Evolutionary conservation across 805 yeast species (phyloP).

Genomic region (Tetrapisispora fleetii): DNA sequence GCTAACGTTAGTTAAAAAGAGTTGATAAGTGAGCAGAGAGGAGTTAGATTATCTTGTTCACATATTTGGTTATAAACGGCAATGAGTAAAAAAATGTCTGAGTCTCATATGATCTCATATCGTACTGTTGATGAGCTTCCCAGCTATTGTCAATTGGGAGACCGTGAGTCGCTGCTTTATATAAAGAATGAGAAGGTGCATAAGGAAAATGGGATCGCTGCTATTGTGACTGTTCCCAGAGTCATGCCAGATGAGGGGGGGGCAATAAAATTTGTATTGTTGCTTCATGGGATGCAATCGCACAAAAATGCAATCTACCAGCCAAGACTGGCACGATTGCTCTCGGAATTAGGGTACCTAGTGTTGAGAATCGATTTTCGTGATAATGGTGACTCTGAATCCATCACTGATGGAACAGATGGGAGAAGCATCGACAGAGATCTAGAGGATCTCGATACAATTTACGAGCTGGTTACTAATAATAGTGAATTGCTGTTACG

Average conservation of each 20-base stretch:
- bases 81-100: not conserved
- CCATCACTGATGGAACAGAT: slow-evolving; percentile 14
- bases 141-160: slow-evolving; percentile 6
- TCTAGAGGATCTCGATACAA: slow-evolving; percentile 51
- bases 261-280: slow-evolving; percentile 37
- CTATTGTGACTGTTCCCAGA: slow-evolving; percentile 18
- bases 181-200: slow-evolving; percentile 17
- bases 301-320: slow-evolving; percentile 76
- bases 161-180: slow-evolving; percentile 14
- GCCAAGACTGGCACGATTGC: slow-evolving; percentile 44
- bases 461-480: slow-evolving; percentile 10
- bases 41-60: too few relatives aligned
- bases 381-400: slow-evolving; percentile 72
- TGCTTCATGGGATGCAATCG: slow-evolving; percentile 81
- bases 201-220: slow-evolving; percentile 28
- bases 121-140: slow-evolving; percentile 4
- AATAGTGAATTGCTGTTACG: not conserved
- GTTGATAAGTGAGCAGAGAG: too few relatives aligned
- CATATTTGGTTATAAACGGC: too few relatives aligned
- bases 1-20: too few relatives aligned
- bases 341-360: slow-evolving; percentile 55
- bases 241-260: too few relatives aligned
- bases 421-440: slow-evolving; percentile 62
- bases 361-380: slow-evolving; percentile 77
- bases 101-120: not conserved